These are phyloP conservation scores for Coprinopsis cinerea DNA, from an alignment of 768 basidiomycete genomes.

Conservation along the genomic window DNA sequence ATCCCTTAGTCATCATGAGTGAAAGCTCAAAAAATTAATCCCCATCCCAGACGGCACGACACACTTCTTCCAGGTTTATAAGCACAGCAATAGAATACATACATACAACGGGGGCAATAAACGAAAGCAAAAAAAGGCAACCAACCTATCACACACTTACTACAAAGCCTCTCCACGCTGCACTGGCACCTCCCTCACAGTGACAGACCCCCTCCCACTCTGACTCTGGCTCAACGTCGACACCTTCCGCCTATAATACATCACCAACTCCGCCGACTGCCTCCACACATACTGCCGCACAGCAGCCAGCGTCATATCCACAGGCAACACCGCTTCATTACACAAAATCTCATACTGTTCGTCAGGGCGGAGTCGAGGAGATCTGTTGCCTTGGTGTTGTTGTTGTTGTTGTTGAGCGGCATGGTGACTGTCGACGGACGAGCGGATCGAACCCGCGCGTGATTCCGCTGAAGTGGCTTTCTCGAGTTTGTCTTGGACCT, in stretches of 20 bases:
- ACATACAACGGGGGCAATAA: too few relatives aligned
- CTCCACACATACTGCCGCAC: constrained; percentile 90
- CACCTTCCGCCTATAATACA: constrained; percentile 66
- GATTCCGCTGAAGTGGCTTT: constrained; percentile 30
- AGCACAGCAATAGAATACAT: too few relatives aligned
- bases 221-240: too few relatives aligned
- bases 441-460: constrained; percentile 26
- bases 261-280: constrained; percentile 61
- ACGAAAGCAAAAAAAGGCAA: too few relatives aligned
- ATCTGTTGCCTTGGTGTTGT: neutral
- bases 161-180: too few relatives aligned
- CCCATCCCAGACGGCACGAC: too few relatives aligned
- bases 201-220: too few relatives aligned
- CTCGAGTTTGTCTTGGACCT: constrained; percentile 85
- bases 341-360: constrained; percentile 85
- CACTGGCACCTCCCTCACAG: too few relatives aligned
- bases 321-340: constrained; percentile 75
- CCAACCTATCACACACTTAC: too few relatives aligned
- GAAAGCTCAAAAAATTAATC: too few relatives aligned
- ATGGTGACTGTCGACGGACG: constrained; percentile 29
- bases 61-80: too few relatives aligned
- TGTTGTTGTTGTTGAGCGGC: neutral
- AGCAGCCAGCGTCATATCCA: constrained; percentile 86
- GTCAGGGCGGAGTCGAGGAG: constrained; percentile 36
- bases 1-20: too few relatives aligned